Evolutionary conservation across 2,329 filamentous ascomycete species (phyloP).

Genomic region (Daldinia sp.): DNA sequence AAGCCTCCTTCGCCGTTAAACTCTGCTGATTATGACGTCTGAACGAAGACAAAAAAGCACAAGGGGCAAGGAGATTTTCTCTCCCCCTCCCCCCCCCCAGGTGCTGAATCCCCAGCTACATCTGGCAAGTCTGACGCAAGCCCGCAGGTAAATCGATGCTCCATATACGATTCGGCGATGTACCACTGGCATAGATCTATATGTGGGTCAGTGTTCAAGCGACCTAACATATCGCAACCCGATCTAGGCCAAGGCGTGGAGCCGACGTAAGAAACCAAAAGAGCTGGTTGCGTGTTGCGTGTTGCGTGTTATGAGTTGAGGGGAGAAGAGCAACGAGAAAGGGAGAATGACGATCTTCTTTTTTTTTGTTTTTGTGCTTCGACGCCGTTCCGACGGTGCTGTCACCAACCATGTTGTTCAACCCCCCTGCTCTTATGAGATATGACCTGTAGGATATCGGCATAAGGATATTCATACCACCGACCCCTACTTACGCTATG

Average conservation of each 20-base stretch:
- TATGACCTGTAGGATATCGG: slow-evolving; percentile 41
- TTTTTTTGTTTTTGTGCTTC: slow-evolving; percentile 1
- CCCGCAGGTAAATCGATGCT: background rate
- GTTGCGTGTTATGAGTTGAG: slow-evolving; percentile 1
- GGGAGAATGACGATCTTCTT: background rate
- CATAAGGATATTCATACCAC: slow-evolving; percentile 26
- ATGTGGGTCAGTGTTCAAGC: slow-evolving; percentile 23
- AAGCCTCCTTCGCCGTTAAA: background rate
- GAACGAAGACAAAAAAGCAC: background rate
- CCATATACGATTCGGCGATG: background rate
- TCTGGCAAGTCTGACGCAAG: slow-evolving; percentile 23
- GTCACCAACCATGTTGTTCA: slow-evolving; percentile 19
- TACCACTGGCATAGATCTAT: slow-evolving; percentile 9
- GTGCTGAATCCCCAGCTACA: slow-evolving; percentile 13
- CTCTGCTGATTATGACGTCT: slow-evolving; percentile 19
- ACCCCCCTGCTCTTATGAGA: slow-evolving; percentile 29
- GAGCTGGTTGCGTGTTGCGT: slow-evolving; percentile 6
- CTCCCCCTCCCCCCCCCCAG: too few species aligned
- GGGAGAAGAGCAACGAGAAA: slow-evolving; percentile 1
- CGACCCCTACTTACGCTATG: slow-evolving; percentile 16
- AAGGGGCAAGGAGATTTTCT: background rate
- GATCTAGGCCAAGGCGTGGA: slow-evolving; percentile 6
- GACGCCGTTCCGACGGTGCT: slow-evolving; percentile 20
- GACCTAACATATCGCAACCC: slow-evolving; percentile 21
- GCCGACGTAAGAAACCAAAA: slow-evolving; percentile 24